Conservation (phyloP, 2,329 filamentous ascomycete genomes). For the Botrytis galanthina region DNA sequence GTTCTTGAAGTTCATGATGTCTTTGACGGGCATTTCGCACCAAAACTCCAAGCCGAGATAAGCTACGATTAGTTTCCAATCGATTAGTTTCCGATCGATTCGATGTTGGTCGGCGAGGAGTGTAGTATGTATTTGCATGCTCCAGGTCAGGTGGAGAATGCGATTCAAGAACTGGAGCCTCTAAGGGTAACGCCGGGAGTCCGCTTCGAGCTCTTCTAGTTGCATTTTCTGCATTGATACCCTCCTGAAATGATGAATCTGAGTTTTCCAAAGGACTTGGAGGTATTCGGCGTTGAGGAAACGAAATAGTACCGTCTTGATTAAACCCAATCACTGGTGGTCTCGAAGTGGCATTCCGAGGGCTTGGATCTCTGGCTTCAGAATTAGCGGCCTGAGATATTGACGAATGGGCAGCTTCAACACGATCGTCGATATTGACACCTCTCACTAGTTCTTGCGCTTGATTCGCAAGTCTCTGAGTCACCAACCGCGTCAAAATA, state of each 20-base stretch:
- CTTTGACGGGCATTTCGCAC: neutral
- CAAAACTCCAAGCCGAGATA: neutral
- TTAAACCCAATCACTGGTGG: neutral
- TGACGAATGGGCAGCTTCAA: accelerated
- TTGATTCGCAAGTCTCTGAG: too few relatives aligned
- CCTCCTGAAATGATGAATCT: neutral
- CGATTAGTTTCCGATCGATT: neutral
- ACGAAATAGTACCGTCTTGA: neutral
- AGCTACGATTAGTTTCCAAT: neutral
- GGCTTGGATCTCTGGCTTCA: neutral
- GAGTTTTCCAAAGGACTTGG: neutral
- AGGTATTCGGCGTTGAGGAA: neutral
- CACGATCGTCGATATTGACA: accelerated
- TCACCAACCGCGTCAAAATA: neutral
- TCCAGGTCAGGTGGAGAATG: neutral
- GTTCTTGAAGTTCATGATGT: neutral
- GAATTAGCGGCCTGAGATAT: neutral
- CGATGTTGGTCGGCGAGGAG: accelerated
- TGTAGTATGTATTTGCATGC: neutral
- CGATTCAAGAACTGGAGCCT: neutral
- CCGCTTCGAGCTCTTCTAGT: neutral
- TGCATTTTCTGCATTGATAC: neutral
- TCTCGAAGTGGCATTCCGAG: neutral
- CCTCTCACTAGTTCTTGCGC: neutral
- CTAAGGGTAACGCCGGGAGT: neutral